Conservation (phyloP, 495 filamentous ascomycete species). For the Entonaema liquescens region DNA sequence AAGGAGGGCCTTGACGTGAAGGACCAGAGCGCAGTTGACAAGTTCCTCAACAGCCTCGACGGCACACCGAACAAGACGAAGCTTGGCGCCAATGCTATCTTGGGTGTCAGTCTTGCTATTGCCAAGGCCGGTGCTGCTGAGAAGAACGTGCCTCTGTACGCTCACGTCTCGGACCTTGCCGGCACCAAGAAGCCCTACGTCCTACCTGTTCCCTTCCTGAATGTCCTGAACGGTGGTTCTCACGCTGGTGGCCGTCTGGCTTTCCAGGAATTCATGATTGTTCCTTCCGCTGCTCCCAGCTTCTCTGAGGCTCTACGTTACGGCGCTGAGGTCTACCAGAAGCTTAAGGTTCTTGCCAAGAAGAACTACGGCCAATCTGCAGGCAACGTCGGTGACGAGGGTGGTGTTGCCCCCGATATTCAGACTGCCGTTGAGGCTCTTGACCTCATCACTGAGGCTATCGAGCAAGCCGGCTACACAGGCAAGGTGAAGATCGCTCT, state of each 20-base stretch:
- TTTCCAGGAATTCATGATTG: conserved; percentile 99
- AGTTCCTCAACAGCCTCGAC: conserved; percentile 95
- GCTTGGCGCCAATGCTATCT: conserved; percentile 97
- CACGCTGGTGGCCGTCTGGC: conserved; percentile 98
- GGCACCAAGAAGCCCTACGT: conserved; percentile 99
- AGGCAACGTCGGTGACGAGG: conserved; percentile 99
- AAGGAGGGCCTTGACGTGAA: conserved; percentile 94
- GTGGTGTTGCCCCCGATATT: conserved; percentile 99
- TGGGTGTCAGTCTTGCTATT: conserved; percentile 94
- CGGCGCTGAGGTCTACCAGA: conserved; percentile 96
- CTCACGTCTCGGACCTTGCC: conserved; percentile 97
- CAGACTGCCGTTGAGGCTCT: conserved; percentile 96
- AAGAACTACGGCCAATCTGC: conserved; percentile 99
- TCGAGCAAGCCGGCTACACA: conserved; percentile 93
- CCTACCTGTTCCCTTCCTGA: conserved; percentile 99
- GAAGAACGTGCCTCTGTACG: conserved; percentile 97
- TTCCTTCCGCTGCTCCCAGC: conserved; percentile 80
- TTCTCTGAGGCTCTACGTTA: conserved; percentile 97
- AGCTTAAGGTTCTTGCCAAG: conserved; percentile 96
- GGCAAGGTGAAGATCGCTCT: conserved; percentile 97
- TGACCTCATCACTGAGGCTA: conserved; percentile 93
- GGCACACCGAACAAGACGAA: conserved; percentile 97
- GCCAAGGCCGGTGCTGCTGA: conserved; percentile 98
- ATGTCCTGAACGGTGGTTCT: conserved; percentile 98
- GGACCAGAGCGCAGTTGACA: conserved; percentile 92